Conservation (phyloP, 208 protist species). For the Herpetomonas samuelpessoai region DNA sequence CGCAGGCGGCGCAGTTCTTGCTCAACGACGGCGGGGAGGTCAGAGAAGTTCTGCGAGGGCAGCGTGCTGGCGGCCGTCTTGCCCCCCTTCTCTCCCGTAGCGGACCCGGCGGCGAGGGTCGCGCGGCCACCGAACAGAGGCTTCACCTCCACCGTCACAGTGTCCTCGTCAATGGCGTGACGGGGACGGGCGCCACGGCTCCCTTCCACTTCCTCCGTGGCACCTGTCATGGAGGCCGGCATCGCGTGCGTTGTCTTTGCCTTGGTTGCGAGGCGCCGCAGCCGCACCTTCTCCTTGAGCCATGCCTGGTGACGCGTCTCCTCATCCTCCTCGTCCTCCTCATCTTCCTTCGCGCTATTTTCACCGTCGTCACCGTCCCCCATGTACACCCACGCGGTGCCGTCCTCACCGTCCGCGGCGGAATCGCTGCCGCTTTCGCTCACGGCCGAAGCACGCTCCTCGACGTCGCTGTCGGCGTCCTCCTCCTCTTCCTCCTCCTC, state of each 20-base stretch:
- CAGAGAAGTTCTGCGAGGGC: conserved; percentile 72
- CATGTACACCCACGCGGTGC: conserved; percentile 32
- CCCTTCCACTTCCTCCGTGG: not conserved
- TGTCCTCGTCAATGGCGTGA: conserved; percentile 36
- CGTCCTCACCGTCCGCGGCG: conserved; percentile 1
- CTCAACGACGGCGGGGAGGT: conserved; percentile 70
- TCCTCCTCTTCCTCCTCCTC: conserved; percentile 23
- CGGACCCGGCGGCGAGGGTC: not conserved
- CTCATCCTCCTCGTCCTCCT: conserved; percentile 6
- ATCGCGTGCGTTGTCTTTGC: conserved; percentile 55
- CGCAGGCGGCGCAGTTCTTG: conserved; percentile 70
- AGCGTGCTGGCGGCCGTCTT: conserved; percentile 18
- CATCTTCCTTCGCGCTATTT: conserved; percentile 6
- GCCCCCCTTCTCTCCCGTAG: not conserved
- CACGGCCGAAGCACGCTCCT: conserved; percentile 8
- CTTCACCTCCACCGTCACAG: conserved; percentile 75
- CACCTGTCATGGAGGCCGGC: conserved; percentile 48
- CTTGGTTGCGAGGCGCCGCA: conserved; percentile 6
- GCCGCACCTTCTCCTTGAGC: conserved; percentile 18
- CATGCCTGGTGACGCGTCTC: conserved; percentile 10
- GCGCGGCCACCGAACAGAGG: conserved; percentile 46
- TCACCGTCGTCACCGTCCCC: conserved; percentile 17
- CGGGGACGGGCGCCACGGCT: not conserved
- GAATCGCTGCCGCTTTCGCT: conserved; percentile 1
- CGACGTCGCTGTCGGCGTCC: conserved; percentile 2